Conservation (phyloP, 1,284 basidiomycete species). For the Malassezia nana region DNA sequence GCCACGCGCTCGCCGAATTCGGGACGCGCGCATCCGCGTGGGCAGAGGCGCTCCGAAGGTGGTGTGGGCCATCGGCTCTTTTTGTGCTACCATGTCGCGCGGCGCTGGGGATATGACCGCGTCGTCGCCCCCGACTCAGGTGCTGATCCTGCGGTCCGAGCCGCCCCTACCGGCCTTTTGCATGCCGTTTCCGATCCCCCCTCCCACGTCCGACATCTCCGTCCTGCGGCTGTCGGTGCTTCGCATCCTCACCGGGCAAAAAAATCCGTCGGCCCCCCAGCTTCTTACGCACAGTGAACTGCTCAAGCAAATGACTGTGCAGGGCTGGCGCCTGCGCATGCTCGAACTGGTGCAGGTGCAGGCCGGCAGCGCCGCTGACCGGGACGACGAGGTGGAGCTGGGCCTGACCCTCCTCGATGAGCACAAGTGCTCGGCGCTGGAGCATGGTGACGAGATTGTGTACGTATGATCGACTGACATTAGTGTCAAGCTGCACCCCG, state of each 20-base stretch:
- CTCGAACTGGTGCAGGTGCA: slow-evolving; percentile 42
- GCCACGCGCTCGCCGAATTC: slow-evolving; percentile 1
- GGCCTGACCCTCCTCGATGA: slow-evolving; percentile 40
- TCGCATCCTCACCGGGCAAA: slow-evolving; percentile 38
- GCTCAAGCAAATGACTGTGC: slow-evolving; percentile 40
- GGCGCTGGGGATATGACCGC: not conserved
- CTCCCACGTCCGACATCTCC: slow-evolving; percentile 26
- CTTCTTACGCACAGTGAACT: slow-evolving; percentile 35
- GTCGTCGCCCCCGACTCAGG: slow-evolving; percentile 4
- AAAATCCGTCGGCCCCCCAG: slow-evolving; percentile 18
- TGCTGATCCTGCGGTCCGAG: slow-evolving; percentile 30
- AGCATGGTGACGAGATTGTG: slow-evolving; percentile 42
- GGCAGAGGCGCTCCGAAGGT: not conserved
- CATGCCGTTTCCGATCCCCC: slow-evolving; percentile 39
- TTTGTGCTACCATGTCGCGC: not conserved
- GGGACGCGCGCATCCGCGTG: not conserved
- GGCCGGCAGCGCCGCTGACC: slow-evolving; percentile 19
- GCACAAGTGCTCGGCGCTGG: slow-evolving; percentile 43
- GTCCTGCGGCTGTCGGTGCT: slow-evolving; percentile 36
- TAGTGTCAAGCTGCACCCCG: slow-evolving; percentile 24
- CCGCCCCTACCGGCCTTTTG: slow-evolving; percentile 36
- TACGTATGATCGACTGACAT: slow-evolving; percentile 4
- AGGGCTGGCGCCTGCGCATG: slow-evolving; percentile 43
- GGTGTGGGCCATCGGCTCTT: not conserved
- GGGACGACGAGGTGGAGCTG: slow-evolving; percentile 8